Evolutionary conservation across 2,329 filamentous ascomycete species (phyloP).

Genomic region (Epichloe uncinata): DNA sequence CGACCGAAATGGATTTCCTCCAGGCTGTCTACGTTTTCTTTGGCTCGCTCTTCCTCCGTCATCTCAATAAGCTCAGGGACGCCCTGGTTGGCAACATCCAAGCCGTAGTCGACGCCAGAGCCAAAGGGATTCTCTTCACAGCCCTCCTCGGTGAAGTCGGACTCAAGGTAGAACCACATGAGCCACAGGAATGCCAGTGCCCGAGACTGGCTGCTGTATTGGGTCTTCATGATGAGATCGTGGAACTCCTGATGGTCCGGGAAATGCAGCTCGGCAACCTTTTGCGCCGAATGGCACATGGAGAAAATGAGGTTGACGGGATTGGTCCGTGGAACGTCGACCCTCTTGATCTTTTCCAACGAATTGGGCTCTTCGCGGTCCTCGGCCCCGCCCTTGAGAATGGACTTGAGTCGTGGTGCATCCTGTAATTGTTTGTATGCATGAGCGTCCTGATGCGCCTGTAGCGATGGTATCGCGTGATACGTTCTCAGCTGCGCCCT

Average conservation of each 20-base stretch:
- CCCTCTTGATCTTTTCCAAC: conserved; percentile 65
- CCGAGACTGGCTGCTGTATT: conserved; percentile 67
- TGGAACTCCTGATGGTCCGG: conserved; percentile 79
- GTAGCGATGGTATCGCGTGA: conserved; percentile 90
- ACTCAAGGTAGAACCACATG: conserved; percentile 98
- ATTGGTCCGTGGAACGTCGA: conserved; percentile 62
- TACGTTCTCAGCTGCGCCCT: conserved; percentile 94
- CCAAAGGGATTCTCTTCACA: conserved; percentile 89
- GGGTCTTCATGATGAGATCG: conserved; percentile 85
- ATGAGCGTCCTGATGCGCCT: conserved; percentile 87
- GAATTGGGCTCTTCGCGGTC: conserved; percentile 74
- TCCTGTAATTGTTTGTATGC: conserved; percentile 98
- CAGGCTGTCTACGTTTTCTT: conserved; percentile 62
- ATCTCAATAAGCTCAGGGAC: conserved; percentile 55
- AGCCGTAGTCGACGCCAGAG: conserved; percentile 48
- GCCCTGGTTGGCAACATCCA: conserved; percentile 53
- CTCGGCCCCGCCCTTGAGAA: conserved; percentile 90
- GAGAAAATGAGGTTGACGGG: conserved; percentile 96
- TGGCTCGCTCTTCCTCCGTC: conserved; percentile 48
- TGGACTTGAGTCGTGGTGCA: conserved; percentile 89
- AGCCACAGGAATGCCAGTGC: conserved; percentile 89
- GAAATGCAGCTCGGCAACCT: conserved; percentile 89
- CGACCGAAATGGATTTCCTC: conserved; percentile 59
- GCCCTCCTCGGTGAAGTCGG: conserved; percentile 80
- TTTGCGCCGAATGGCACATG: conserved; percentile 76